Evolutionary conservation across 2,329 filamentous ascomycete species (phyloP), one percentile per base, ranked within the genome.

Genomic region (Scopulariopsis brevicaulis): DNA sequence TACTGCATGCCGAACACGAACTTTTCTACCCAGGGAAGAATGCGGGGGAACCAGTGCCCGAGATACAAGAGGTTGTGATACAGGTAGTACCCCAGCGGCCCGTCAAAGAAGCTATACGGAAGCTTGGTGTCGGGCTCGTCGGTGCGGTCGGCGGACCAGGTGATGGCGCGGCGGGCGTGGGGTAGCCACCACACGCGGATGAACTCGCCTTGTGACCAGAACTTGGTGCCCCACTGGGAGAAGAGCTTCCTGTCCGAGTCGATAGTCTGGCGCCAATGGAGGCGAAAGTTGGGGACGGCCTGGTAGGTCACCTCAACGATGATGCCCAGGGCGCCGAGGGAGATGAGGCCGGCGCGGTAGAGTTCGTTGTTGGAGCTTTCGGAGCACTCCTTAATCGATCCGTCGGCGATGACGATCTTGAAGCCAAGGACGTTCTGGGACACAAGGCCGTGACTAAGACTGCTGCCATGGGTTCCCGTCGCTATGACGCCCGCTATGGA

Each of bases 1-100:
- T 96, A 97, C 71, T 97, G 92, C 88, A 97, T 90, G 64, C 92
- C 91, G 66, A 96, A 96, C 58, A 97, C 88, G 69, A 96, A 93
- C 88, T 91, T 94, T 72, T 99, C 94, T 37, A 97, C 82, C 82
- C 85, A 89, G 0, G 93, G 94, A 6, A 96, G 77, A 58, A 96
- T 80, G 53, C 83, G 80, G 1, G 94, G 94, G 20, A 92, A 70
- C 65, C 84, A 89, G 61, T 92, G 88, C 2, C 87, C 83, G 11
- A 94, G 69, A 66, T 87, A 93, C 6, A 99, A 84, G 51, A 97
- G 78, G 68, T 93, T 91, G 69, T 97, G 93, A 69, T 99, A 97
- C 59, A 95, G 78, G 65, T 94, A 86, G 69, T 92, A 96, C 43
- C 94, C 94, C 8, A 96, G 72, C 46, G 77, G 75, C 54, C 87